phyloP scores from a whole-genome alignment of 257 asterid species.

The Gentiana straminea region DNA sequence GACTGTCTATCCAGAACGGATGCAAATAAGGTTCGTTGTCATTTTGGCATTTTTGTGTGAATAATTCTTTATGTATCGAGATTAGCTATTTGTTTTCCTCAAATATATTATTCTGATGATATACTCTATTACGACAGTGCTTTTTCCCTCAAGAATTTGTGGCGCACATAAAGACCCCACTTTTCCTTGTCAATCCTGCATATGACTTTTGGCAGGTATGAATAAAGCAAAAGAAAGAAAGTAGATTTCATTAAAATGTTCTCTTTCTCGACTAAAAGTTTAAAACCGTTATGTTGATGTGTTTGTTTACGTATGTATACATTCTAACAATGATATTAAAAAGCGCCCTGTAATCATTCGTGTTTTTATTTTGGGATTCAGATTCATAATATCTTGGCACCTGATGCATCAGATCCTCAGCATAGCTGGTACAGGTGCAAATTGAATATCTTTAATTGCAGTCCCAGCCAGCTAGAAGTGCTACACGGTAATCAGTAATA shows the following conservation, averaged over 20 bases:
- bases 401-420: constrained; percentile 47
- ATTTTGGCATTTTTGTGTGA: background rate
- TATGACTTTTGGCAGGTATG: constrained; percentile 95
- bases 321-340: too few species aligned
- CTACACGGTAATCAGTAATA: constrained; percentile 45
- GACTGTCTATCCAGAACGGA: constrained; percentile 63
- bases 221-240: too few species aligned
- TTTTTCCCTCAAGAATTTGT: constrained; percentile 87
- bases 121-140: constrained; percentile 44
- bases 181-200: constrained; percentile 83
- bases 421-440: constrained; percentile 71
- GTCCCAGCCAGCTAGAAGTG: constrained; percentile 54
- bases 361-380: constrained; percentile 14
- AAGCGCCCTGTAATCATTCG: too few species aligned
- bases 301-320: too few species aligned
- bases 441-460: constrained; percentile 53
- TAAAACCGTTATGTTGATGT: too few species aligned
- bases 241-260: too few species aligned
- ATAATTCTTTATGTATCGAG: too few species aligned
- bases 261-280: too few species aligned
- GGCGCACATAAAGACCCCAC: constrained; percentile 57
- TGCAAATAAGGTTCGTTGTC: constrained; percentile 58
- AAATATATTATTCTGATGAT: background rate
- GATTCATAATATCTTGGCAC: constrained; percentile 68
- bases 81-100: background rate